Evolutionary conservation across 345 rosid genomes (phyloP), one percentile per base, ranked within the genome.

Genomic region (Turnera subulata): DNA sequence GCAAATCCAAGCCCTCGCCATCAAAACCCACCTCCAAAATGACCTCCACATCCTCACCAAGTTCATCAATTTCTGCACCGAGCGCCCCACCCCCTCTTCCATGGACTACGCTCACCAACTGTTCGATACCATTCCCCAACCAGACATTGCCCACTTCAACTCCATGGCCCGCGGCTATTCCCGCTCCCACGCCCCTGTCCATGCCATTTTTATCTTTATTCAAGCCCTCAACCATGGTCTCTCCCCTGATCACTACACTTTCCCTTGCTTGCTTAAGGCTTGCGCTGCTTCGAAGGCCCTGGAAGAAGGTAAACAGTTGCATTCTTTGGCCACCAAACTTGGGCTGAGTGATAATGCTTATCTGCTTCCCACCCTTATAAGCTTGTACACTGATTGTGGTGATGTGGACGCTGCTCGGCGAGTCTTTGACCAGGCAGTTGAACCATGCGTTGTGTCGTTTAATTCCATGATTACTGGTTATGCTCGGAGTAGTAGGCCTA

Each of bases 1-100:
- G 82, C 92, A 84, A 66, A 67, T 86, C 57, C 95, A 90, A 12
- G 86, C 82, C 58, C 56, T 78, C 52, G 29, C 84, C 26, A 62
- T 86, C 79, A 90, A 87, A 78, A 68, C 87, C 66, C 71, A 77
- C 18, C 76, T 80, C 70, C 87, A 49, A 4, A 46, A 72, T 43
- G 82, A 84, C 68, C 55, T 61, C 59, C 57, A 72, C 25, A 39
- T 73, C 40, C 59, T 74, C 22, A 50, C 66, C 29, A 61, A 61
- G 56, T 26, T 61, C 56, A 49, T 67, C 19, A 42, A 60, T 21
- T 75, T 68, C 62, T 89, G 88, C 42, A 73, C 97, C 26, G 5
- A 0, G 1, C 11, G 1, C 0, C 62, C 66, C 0, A 52, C 48
- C 4, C 0, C 54, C 2, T 53, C 61, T 6, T 56, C 73, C 16